Base-by-base conservation (phyloP, 805 yeast genomes). In the Jamesozyma hellenica region DNA sequence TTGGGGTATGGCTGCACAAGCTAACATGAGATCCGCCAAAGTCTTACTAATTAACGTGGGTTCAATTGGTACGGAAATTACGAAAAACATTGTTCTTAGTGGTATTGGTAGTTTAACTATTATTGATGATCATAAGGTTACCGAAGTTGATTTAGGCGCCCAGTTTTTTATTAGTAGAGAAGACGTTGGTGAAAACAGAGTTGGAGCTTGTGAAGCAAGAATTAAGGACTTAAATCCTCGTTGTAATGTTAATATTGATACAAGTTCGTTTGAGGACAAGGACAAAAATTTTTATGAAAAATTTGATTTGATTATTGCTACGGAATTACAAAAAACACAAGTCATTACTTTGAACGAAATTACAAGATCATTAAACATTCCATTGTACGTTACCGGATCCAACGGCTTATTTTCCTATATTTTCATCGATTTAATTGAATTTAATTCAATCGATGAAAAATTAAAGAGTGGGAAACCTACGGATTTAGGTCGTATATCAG, bases 1-100 rank as follows among this genome's bases (percentile, higher is more conserved):
- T 16, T 90, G 98, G 98, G 98, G 98, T 2, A 68, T 92, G 55
- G 94, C 83, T 26, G 94, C 96, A 3, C 98, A 90, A 58, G 70
- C 75, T 31, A 58, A 74, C 33, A 74, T 90, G 66, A 71, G 92
- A 28, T 73, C 78, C 15, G 79, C 96, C 7, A 72, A 72, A 34
- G 69, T 90, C 4, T 63, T 88, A 34, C 51, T 92, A 32, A 67
- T 90, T 35, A 81, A 82, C 45, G 51, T 86, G 13, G 82, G 88
- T 10, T 84, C 85, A 1, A 69, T 84, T 8, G 94, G 94, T 5
- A 75, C 79, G 13, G 98, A 90, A 58, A 70, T 83, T 10, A 75
- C 79, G 28, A 90, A 92, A 60, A 88, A 88, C 58, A 59, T 92
- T 35, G 84, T 84, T 15, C 69, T 92, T 18, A 94, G 95, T 23